Evolutionary conservation across 768 basidiomycete species (phyloP), one percentile per base, ranked within the genome.

Genomic region (Ephemerocybe angulata): DNA sequence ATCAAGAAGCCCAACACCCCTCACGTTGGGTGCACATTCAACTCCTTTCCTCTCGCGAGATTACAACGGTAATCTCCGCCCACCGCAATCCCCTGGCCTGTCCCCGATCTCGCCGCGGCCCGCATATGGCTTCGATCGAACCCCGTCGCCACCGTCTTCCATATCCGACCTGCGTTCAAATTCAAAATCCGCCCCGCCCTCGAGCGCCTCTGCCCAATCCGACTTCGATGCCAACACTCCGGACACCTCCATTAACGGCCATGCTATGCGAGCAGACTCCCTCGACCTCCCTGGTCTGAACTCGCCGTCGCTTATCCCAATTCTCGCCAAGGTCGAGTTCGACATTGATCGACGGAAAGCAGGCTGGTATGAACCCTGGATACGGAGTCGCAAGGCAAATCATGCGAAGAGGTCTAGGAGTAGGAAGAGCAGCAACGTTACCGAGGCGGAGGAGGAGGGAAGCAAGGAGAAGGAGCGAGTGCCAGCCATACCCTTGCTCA

Each of bases 301-400:
- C 53, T 83, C 85, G 5, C 68, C 81, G 44, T 81, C 86, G 24
- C 70, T 90, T 22, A 84, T 92, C 51, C 90, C 89, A 4, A 86
- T 97, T 53, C 79, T 98, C 27, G 95, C 93, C 47, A 95, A 95
- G 69, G 84, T 98, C 12, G 94, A 98, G 67, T 97, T 98, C 62
- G 93, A 97, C 66, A 87, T 98, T 61, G 95, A 97, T 69, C 76
- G 76, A 35, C 75, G 81, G 50, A 86, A 78, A 59, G 94, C 93
- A 2, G 72, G 73, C 3, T 97, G 94, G 94, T 94, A 86, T 59
- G 86, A 86, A n/a, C 84, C 85, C 7, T 96, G 91, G 90, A 56
- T 85, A 25, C 77, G 84, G 54, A 88, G 84, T 62, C 72, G 88
- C 54, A 77, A 77, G 55, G 71, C 75, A 44, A 84, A 84, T 55